phyloP scores from a whole-genome alignment of 148 eudicot genomes.

The Rhododendron ovatum region DNA sequence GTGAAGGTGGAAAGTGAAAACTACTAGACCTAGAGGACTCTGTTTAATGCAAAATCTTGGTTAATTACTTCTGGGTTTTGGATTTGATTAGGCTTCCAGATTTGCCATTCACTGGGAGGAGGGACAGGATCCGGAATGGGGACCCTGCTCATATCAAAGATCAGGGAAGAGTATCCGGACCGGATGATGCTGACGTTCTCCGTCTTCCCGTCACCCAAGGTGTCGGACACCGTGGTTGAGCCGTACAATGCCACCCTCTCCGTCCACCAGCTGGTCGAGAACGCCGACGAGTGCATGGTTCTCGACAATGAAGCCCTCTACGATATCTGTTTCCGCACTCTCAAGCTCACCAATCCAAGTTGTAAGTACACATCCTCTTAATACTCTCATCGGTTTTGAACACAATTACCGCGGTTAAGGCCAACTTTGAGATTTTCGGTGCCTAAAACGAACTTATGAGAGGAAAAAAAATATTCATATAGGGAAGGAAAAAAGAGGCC shows the following conservation, averaged over 20 bases:
- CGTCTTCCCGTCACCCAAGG: conserved; percentile 61
- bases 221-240: conserved; percentile 64
- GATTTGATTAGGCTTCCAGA: conserved; percentile 41
- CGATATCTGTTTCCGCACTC: conserved; percentile 67
- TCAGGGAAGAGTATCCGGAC: conserved; percentile 40
- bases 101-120: conserved; percentile 71
- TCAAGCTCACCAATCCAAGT: conserved; percentile 60
- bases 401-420: background rate
- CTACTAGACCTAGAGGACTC: background rate
- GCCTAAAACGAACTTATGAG: no score
- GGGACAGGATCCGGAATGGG: conserved; percentile 76
- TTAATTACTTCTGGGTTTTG: background rate
- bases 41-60: background rate
- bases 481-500: no score
- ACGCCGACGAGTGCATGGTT: conserved; percentile 44
- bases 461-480: no score
- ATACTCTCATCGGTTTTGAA: background rate
- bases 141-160: conserved; percentile 44
- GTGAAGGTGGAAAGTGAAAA: background rate
- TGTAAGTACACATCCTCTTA: conserved; percentile 24
- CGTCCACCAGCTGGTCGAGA: conserved; percentile 42
- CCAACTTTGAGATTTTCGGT: no score
- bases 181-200: conserved; percentile 46
- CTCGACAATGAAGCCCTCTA: conserved; percentile 48
- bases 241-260: conserved; percentile 70